Base-by-base conservation (phyloP, 441 rosid genomes). In the Pelargonium cotyledonis region DNA sequence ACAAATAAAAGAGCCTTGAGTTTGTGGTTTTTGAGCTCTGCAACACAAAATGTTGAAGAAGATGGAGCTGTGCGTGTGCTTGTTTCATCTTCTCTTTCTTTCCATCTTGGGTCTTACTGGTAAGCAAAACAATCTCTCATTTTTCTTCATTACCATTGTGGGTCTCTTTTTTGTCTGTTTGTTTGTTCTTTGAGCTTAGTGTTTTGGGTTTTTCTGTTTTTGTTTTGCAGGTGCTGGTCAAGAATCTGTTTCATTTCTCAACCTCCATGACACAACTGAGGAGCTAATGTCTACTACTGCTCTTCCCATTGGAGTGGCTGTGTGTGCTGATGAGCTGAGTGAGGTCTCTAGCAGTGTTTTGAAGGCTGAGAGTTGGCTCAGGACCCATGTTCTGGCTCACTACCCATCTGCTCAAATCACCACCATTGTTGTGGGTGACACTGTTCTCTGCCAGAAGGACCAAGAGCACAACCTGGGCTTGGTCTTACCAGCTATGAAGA, bases 341-440 rank as follows among this genome's bases (percentile, higher is more conserved):
- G 85, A 73, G 73, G 85, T 91, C 15, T 88, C 92, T 9, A 55
- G 79, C 49, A 85, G 83, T 76, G 85, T 88, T 68, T 73, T 80
- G 40, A 82, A 78, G 72, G 92, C 97, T 68, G 97, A 90, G 79
- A 81, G 68, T 73, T 90, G 97, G 97, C 80, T 91, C 12, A 85
- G 86, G 72, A 76, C 68, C 40, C 81, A 87, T 73, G 91, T 86
- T 71, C 76, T 91, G 14, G 75, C 89, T 65, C 84, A 82, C 76
- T 88, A 82, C 72, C 95, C 91, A 72, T 79, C 90, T 58, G 64
- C 81, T 41, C 79, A 83, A 72, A 79, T 89, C 84, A 80, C 88
- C 53, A 85, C 92, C 79, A 84, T 88, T 83, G 82, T 87, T 75
- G 79, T 83, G 29, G 87, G 83, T 26, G 68, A 65, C 55, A 70